Percentiles rank a stretch among this genome's conserved stretches.
These are phyloP conservation scores for Cladosporium sphaerospermum DNA, from an alignment of 2,329 filamentous ascomycete genomes.

Conservation along the genomic window DNA sequence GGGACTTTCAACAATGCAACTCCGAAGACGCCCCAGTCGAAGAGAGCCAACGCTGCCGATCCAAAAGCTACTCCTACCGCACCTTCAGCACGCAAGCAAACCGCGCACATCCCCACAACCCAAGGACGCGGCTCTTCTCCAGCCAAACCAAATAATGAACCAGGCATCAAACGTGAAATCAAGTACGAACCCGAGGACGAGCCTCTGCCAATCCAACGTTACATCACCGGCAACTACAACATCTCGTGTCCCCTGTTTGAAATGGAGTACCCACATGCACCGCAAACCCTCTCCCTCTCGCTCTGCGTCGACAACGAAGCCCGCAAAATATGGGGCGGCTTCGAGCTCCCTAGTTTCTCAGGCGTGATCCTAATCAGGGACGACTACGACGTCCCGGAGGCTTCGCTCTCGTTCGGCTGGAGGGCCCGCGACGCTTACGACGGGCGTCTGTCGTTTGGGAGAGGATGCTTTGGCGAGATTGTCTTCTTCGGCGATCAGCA, in stretches of 20 bases:
- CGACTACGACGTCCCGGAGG: conserved; percentile 17
- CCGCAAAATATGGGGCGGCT: conserved; percentile 42
- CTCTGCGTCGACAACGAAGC: conserved; percentile 32
- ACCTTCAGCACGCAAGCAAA: neutral
- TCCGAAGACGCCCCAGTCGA: neutral
- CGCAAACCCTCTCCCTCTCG: conserved; percentile 30
- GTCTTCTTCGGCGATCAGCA: conserved; percentile 21
- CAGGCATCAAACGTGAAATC: conserved; percentile 11
- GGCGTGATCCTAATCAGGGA: conserved; percentile 40
- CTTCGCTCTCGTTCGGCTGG: conserved; percentile 24
- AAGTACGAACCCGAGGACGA: conserved; percentile 16
- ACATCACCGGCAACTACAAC: conserved; percentile 43
- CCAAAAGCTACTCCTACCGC: conserved; percentile 5
- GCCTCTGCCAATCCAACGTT: conserved; percentile 12
- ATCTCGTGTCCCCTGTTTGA: conserved; percentile 27
- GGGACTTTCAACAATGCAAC: neutral
- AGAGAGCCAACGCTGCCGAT: neutral
- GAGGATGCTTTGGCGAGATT: conserved; percentile 30
- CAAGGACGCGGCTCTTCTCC: neutral
- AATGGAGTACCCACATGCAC: conserved; percentile 15
- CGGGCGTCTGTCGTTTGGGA: conserved; percentile 26
- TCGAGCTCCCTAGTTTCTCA: conserved; percentile 38
- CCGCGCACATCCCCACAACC: neutral
- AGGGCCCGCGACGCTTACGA: conserved; percentile 27
- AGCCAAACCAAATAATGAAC: neutral